phyloP scores from a whole-genome alignment of 2,329 filamentous ascomycete genomes.

The Xylaria multiplex region DNA sequence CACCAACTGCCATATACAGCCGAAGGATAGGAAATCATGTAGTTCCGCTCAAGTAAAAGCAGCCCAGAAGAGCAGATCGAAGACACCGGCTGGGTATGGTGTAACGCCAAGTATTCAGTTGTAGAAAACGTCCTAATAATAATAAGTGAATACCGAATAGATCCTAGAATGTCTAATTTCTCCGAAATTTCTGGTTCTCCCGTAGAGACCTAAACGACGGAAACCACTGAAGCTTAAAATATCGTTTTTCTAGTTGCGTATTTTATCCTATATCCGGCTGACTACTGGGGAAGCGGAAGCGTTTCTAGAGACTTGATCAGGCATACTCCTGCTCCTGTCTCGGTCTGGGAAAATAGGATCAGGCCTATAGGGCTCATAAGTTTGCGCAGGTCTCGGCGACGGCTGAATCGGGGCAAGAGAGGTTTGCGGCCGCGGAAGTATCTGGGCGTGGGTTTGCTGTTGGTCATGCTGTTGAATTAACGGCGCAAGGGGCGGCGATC shows the following conservation, averaged over 20 bases:
- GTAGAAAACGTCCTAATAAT: conserved; percentile 34
- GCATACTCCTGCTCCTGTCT: conserved; percentile 47
- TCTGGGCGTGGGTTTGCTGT: conserved; percentile 40
- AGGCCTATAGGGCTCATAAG: conserved; percentile 45
- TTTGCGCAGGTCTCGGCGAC: conserved; percentile 39
- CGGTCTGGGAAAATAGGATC: conserved; percentile 50
- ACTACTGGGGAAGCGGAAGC: conserved; percentile 45
- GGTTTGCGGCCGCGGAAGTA: conserved; percentile 43
- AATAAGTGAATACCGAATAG: conserved; percentile 18
- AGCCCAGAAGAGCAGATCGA: conserved; percentile 35
- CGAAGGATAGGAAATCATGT: conserved; percentile 21
- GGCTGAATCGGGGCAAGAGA: conserved; percentile 42
- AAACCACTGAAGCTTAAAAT: conserved; percentile 16
- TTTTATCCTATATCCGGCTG: conserved; percentile 42
- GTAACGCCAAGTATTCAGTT: conserved; percentile 34
- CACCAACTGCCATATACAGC: conserved; percentile 21
- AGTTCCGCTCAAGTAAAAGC: conserved; percentile 33
- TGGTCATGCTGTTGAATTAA: conserved; percentile 44
- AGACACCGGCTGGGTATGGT: conserved; percentile 40
- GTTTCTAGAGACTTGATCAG: conserved; percentile 45
- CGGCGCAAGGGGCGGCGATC: conserved; percentile 45
- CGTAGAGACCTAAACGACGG: conserved; percentile 7
- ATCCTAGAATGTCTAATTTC: conserved; percentile 15
- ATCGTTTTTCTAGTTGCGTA: conserved; percentile 6
- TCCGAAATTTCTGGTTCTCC: conserved; percentile 13